Evolutionary conservation across 345 rosid genomes (phyloP).

Genomic region (Cardamine resedifolia): DNA sequence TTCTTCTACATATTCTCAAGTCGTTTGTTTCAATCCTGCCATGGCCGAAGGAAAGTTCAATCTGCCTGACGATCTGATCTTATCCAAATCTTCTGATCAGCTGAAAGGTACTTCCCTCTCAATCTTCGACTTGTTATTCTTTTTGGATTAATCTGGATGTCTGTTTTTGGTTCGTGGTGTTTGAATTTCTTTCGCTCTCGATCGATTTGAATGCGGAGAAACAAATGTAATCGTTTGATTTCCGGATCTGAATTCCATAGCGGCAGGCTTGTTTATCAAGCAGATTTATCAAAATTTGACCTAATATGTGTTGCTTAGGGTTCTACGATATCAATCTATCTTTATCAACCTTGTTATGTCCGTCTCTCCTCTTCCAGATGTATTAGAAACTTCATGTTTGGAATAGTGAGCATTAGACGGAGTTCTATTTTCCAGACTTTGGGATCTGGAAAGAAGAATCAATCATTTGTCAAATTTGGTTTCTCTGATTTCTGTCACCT

Average conservation of each 20-base stretch:
- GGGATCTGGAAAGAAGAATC: slow-evolving; percentile 3
- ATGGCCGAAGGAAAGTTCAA: slow-evolving; percentile 83
- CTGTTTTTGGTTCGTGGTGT: background rate
- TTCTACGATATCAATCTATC: background rate
- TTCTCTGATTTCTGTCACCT: background rate
- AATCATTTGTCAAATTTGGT: background rate
- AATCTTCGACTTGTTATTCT: background rate
- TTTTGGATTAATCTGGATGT: background rate
- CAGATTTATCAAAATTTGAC: background rate
- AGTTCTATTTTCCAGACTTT: background rate
- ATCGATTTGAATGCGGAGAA: slow-evolving; percentile 4
- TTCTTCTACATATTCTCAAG: slow-evolving; percentile 2
- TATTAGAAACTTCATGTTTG: background rate
- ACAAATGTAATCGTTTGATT: background rate
- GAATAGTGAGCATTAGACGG: background rate
- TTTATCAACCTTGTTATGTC: background rate
- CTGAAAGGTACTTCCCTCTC: slow-evolving; percentile 48
- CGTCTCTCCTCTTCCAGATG: background rate
- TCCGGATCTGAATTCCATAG: slow-evolving; percentile 30
- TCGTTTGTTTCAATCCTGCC: slow-evolving; percentile 23
- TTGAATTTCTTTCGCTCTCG: slow-evolving; percentile 7
- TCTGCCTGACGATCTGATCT: slow-evolving; percentile 79
- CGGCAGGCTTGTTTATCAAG: background rate
- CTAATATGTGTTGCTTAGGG: slow-evolving; percentile 17
- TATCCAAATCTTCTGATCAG: slow-evolving; percentile 62